Base-by-base conservation (phyloP, 805 yeast genomes). In the Saturnispora besseyi region DNA sequence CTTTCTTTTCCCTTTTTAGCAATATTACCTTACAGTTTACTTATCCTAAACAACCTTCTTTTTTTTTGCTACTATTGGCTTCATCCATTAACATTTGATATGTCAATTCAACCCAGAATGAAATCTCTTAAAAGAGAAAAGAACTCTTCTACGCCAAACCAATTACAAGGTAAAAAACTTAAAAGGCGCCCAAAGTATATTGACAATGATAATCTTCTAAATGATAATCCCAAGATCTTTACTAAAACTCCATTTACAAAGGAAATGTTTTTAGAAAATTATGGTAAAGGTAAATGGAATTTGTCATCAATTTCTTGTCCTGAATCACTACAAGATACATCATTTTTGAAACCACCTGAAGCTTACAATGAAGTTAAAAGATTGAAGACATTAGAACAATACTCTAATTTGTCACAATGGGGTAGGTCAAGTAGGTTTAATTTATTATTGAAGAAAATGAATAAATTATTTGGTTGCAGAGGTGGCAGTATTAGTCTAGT, bases 401-500 rank as follows among this genome's bases (percentile, higher is more conserved):
- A 72, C 47, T 51, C 61, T 26, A 61, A 66, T 24, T 58, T 66
- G 29, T 70, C 69, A 2, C 79, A 78, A 50, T 82, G 87, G 87
- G 65, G 67, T 26, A 5, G 2, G 9, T 26, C 29, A 26, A 26
- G 9, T 26, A 26, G 67, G 8, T 71, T 81, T 60, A 71, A 67
- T 56, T 63, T 62, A 49, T 51, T 72, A 9, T 54, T 75, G 10
- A 53, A 68, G 10, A 63, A 64, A 46, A 61, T 77, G n/a, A 57
- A 74, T 51, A 70, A 67, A 38, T 46, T 62, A 41, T 75, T 77
- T 50, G 67, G 69, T 3, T 73, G 75, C 5, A 61, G 68, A 13
- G 85, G 86, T 2, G 77, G 78, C 2, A 66, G 82, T 0, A 74
- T 84, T 18, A 80, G 88, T 6, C 52, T 84, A n/a, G 57, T 85